phyloP scores from a whole-genome alignment of 148 eudicot species.

The Oxyria digyna region DNA sequence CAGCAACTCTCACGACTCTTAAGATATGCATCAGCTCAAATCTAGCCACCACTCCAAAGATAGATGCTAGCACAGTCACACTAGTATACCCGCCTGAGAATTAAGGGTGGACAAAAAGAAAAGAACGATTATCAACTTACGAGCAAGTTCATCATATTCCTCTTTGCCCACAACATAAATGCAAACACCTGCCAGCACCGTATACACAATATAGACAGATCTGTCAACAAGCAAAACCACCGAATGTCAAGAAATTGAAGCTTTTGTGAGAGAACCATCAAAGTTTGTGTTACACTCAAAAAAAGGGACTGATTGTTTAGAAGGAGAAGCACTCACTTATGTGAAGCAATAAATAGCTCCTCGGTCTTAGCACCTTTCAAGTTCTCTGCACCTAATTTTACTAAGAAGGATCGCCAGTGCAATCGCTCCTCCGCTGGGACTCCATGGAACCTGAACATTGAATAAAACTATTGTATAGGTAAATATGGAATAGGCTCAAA shows the following conservation, averaged over 20 bases:
- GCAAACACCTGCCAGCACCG: conserved; percentile 87
- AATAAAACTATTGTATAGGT: neutral
- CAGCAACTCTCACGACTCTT: neutral
- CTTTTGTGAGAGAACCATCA: neutral
- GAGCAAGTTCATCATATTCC: conserved; percentile 91
- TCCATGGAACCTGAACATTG: conserved; percentile 72
- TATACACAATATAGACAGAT: conserved; percentile 89
- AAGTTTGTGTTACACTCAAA: neutral
- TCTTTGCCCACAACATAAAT: conserved; percentile 92
- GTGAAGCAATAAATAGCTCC: conserved; percentile 95
- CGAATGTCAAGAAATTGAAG: neutral
- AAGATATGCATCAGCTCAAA: neutral
- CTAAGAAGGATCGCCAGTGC: conserved; percentile 96
- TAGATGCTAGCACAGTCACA: neutral
- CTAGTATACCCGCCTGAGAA: neutral
- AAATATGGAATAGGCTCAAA: neutral
- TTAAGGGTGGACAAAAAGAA: neutral
- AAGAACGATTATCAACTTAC: conserved; percentile 37
- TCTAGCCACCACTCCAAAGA: neutral
- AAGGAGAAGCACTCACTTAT: conserved; percentile 48
- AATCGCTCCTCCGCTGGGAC: conserved; percentile 95
- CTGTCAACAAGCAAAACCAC: conserved; percentile 27
- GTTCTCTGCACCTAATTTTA: conserved; percentile 88
- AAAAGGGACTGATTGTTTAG: neutral
- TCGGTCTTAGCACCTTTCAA: conserved; percentile 89